phyloP scores from a whole-genome alignment of 306 rosid species.

The Hippophae tibetana region DNA sequence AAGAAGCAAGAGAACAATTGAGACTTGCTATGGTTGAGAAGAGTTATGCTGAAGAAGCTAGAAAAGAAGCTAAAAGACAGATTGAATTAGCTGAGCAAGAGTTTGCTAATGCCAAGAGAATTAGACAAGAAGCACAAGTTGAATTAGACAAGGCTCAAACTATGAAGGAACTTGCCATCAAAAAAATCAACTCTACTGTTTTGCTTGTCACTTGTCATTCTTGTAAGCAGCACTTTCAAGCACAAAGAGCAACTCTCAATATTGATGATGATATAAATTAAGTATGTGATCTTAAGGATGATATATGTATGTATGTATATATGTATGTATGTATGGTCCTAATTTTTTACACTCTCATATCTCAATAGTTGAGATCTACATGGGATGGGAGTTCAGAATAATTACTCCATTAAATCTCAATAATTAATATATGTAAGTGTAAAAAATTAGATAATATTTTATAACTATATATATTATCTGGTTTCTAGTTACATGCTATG shows the following conservation, averaged over 20 bases:
- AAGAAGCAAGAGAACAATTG: slow-evolving; percentile 45
- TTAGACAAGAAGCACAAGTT: slow-evolving; percentile 67
- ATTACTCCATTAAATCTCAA: too few relatives aligned
- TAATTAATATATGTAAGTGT: too few relatives aligned
- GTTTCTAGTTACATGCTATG: too few relatives aligned
- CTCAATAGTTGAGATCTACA: too few relatives aligned
- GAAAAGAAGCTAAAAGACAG: slow-evolving; percentile 66
- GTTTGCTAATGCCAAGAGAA: slow-evolving; percentile 70
- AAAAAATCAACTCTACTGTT: slow-evolving; percentile 66
- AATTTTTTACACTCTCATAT: too few relatives aligned
- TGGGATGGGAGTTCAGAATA: too few relatives aligned
- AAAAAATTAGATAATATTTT: too few relatives aligned
- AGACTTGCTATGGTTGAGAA: slow-evolving; percentile 82
- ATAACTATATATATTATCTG: too few relatives aligned
- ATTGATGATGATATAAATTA: not conserved
- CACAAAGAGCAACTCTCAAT: not conserved
- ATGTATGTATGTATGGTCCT: too few relatives aligned
- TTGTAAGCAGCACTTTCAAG: slow-evolving; percentile 60
- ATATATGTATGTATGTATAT: too few relatives aligned
- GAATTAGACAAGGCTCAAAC: slow-evolving; percentile 74
- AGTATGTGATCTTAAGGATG: slow-evolving; percentile 29
- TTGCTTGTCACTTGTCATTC: slow-evolving; percentile 87
- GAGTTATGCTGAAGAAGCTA: slow-evolving; percentile 70
- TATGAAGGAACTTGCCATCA: slow-evolving; percentile 61
- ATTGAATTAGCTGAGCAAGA: slow-evolving; percentile 77